These are phyloP conservation scores for Lobosporangium transversale DNA, from an alignment of 192 early-diverging fungal species.

Conservation along the genomic window DNA sequence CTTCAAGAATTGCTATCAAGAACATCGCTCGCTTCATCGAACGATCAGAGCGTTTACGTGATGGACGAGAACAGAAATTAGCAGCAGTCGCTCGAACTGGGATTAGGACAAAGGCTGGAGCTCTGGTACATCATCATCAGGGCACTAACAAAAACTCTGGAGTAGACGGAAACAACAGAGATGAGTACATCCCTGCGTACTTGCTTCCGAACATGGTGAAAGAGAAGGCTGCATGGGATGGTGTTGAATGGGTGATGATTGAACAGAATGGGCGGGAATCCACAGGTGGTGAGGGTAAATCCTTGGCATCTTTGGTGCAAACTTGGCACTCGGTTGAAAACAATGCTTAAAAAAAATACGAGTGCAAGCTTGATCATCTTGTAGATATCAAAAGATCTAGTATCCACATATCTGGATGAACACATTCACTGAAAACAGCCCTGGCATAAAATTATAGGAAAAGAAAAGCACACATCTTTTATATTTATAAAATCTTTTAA, in stretches of 20 bases:
- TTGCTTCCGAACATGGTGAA: slow-evolving; percentile 11
- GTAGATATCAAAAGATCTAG: background rate
- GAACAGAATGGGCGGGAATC: slow-evolving; percentile 16
- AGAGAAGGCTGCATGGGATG: slow-evolving; percentile 11
- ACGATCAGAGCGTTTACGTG: slow-evolving; percentile 7
- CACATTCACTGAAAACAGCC: background rate
- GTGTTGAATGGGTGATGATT: slow-evolving; percentile 35
- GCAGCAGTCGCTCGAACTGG: background rate
- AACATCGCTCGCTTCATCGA: slow-evolving; percentile 35
- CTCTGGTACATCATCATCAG: background rate
- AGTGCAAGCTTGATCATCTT: background rate
- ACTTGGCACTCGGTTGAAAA: slow-evolving; percentile 1
- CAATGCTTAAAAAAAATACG: background rate
- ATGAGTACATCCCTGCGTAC: slow-evolving; percentile 3
- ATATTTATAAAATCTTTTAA: background rate
- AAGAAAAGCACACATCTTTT: background rate
- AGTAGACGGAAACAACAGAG: background rate
- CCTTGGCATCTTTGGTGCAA: background rate
- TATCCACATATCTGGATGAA: background rate
- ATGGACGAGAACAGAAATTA: background rate
- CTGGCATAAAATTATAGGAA: background rate
- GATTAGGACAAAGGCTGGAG: background rate
- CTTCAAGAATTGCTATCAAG: background rate
- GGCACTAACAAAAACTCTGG: background rate
- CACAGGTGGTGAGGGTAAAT: slow-evolving; percentile 15